Base-by-base conservation (phyloP, 441 rosid species). In the Eutrema salsugineum region DNA sequence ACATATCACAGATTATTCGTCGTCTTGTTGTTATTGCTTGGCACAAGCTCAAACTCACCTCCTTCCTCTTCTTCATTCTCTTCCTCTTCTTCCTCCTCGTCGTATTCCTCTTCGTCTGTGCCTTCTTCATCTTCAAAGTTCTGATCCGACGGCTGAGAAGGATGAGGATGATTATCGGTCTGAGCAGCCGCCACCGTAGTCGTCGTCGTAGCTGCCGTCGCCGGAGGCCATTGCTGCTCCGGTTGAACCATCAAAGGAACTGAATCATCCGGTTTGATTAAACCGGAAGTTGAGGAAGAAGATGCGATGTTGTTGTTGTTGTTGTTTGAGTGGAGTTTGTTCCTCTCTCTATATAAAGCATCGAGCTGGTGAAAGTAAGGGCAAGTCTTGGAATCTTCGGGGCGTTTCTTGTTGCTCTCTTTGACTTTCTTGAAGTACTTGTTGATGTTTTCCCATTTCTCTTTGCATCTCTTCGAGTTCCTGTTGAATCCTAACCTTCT, bases 361-460 rank as follows among this genome's bases (percentile, higher is more conserved):
- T 88, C 88, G 6, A 94, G 96, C 65, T 84, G 92, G 46, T 86
- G 87, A 73, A 90, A 94, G 68, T 94, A 94, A 4, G 99, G 97
- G 50, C 99, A 94, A 15, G 99, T 94, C 66, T 81, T 88, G 32
- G 89, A 82, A 71, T 83, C 85, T 14, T 79, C 80, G 0, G 87
- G 79, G 12, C 91, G 66, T 44, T 60, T 79, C 68, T 81, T 87
- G 78, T 75, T 85, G 60, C 85, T 82, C 53, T 85, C 88, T 51
- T 82, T 83, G 28, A 85, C 88, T 73, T 81, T 85, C 78, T 82
- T 87, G 85, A 79, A 87, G 72, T 87, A 87, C 73, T 87, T 87
- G 84, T 87, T 87, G 5, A 87, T 85, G 71, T 87, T 87, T 68
- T 87, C 91, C 91, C 91, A 87, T 65, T 87, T 87, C 80, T 87